Evolutionary conservation across 768 basidiomycete species (phyloP).

Genomic region (Collybiopsis luxurians): DNA sequence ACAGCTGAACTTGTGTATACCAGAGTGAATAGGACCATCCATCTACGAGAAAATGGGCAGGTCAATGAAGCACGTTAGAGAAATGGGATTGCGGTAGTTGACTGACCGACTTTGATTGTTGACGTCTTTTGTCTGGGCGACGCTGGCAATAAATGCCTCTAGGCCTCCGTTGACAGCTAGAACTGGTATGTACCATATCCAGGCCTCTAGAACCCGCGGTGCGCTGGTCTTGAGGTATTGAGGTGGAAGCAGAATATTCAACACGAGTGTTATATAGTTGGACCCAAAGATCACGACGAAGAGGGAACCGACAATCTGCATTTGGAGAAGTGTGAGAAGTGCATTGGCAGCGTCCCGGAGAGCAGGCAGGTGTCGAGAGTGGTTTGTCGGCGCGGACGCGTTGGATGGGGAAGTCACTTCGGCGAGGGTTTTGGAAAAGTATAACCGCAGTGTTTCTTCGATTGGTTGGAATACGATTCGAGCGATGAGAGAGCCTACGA

Average conservation of each 20-base stretch:
- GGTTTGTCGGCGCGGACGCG: not conserved
- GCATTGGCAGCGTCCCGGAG: constrained; percentile 45
- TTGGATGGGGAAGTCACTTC: not conserved
- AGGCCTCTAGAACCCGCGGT: constrained; percentile 70
- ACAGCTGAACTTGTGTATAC: constrained; percentile 61
- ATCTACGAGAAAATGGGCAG: constrained; percentile 32
- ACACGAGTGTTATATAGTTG: constrained; percentile 66
- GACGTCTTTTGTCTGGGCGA: constrained; percentile 66
- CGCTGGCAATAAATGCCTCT: constrained; percentile 87
- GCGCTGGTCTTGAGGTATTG: constrained; percentile 78
- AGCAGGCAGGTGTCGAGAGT: not conserved
- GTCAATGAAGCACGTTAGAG: too few species aligned
- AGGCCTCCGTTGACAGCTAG: constrained; percentile 88
- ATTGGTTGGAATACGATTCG: constrained; percentile 94
- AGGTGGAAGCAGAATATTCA: constrained; percentile 67
- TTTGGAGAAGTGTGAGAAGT: constrained; percentile 58
- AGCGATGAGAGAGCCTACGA: constrained; percentile 83
- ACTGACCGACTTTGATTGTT: constrained; percentile 61
- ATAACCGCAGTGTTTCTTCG: constrained; percentile 88
- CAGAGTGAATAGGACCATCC: constrained; percentile 77
- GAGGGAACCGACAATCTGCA: constrained; percentile 64
- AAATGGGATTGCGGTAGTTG: constrained; percentile 2
- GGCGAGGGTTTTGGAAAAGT: constrained; percentile 69
- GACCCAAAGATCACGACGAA: constrained; percentile 75
- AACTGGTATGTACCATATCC: constrained; percentile 87